Evolutionary conservation across 331 rosid genomes (phyloP).

Genomic region (Malus hybrid): DNA sequence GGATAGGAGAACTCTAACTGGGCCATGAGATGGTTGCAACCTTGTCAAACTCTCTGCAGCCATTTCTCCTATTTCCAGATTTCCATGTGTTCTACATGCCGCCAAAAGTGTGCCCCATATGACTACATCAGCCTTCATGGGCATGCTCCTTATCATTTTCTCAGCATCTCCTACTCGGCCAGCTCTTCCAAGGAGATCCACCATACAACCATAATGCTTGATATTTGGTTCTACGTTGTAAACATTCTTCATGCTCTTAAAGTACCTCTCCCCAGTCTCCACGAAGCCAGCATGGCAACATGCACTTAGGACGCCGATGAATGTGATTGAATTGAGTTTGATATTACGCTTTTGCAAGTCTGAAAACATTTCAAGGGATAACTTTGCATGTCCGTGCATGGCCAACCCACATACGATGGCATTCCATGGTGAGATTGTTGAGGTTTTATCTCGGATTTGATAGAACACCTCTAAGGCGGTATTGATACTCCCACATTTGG

Average conservation of each 20-base stretch:
- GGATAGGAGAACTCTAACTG: slow-evolving; percentile 66
- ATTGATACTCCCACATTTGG: slow-evolving; percentile 79
- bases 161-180: slow-evolving; percentile 78
- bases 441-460: slow-evolving; percentile 41
- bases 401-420: slow-evolving; percentile 86
- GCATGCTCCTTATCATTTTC: slow-evolving; percentile 58
- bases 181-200: slow-evolving; percentile 88
- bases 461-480: slow-evolving; percentile 55
- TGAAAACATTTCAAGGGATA: slow-evolving; percentile 58
- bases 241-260: slow-evolving; percentile 59
- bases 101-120: slow-evolving; percentile 93
- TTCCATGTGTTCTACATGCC: slow-evolving; percentile 76
- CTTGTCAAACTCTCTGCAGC: slow-evolving; percentile 60
- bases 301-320: slow-evolving; percentile 75
- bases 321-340: slow-evolving; percentile 72
- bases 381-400: slow-evolving; percentile 66
- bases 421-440: slow-evolving; percentile 79
- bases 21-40: slow-evolving; percentile 70
- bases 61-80: slow-evolving; percentile 65
- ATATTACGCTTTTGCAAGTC: slow-evolving; percentile 49
- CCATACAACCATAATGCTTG: slow-evolving; percentile 92
- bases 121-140: slow-evolving; percentile 71
- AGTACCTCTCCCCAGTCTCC: slow-evolving; percentile 52
- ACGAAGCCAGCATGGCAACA: slow-evolving; percentile 91
- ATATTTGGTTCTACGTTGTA: slow-evolving; percentile 65